phyloP scores from a whole-genome alignment of 2,329 filamentous ascomycete species.

The Botrytis elliptica region DNA sequence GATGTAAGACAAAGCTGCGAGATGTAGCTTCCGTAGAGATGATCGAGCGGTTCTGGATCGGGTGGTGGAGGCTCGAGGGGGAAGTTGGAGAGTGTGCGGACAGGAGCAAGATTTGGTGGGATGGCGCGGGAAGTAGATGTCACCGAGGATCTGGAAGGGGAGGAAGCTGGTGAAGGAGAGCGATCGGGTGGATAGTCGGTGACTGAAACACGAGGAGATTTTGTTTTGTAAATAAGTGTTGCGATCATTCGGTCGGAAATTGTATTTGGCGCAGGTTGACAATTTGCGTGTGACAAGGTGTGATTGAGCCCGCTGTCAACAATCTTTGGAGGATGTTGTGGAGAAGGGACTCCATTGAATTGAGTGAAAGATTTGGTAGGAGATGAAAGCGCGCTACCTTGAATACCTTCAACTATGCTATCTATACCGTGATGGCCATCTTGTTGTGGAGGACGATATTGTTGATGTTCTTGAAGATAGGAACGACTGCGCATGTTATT shows the following conservation, averaged over 20 bases:
- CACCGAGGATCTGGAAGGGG: conserved; percentile 14
- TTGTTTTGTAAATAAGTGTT: conserved; percentile 62
- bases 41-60: conserved; percentile 59
- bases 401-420: conserved; percentile 59
- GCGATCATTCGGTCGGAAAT: conserved; percentile 55
- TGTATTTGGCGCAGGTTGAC: conserved; percentile 52
- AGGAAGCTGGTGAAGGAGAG: conserved; percentile 38
- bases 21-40: conserved; percentile 64
- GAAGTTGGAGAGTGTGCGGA: conserved; percentile 56
- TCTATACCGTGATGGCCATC: conserved; percentile 61
- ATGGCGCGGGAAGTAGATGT: conserved; percentile 27
- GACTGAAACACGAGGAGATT: conserved; percentile 38
- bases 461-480: conserved; percentile 62
- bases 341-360: conserved; percentile 61
- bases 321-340: conserved; percentile 58
- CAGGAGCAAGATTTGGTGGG: conserved; percentile 52
- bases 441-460: conserved; percentile 55
- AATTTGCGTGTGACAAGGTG: conserved; percentile 62
- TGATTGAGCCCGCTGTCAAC: conserved; percentile 63
- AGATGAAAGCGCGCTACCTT: conserved; percentile 41
- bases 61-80: conserved; percentile 56
- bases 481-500: conserved; percentile 57
- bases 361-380: conserved; percentile 46
- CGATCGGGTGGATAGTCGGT: conserved; percentile 41
- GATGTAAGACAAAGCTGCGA: conserved; percentile 62